Base-by-base conservation (phyloP, 2,329 filamentous ascomycete species). In the Dactylellina parvicollis region DNA sequence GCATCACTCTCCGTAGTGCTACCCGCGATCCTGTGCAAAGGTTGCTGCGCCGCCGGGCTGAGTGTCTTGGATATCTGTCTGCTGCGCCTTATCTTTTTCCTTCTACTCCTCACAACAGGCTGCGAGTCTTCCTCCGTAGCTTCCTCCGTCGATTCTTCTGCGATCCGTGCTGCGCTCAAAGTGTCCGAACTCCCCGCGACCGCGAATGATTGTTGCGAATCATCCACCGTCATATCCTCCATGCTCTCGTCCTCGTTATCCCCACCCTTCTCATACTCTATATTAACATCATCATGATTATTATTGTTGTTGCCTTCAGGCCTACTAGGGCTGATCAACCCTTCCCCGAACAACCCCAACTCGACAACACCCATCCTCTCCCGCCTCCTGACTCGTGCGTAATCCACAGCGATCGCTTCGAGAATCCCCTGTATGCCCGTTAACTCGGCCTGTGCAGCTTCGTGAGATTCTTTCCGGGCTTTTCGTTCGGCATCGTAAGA, bases 121-220 rank as follows among this genome's bases (percentile, higher is more conserved):
- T 42, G 18, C 14, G 62, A 67, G 24, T 67, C 62, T 24, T 67
- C 62, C n/a, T 67, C 62, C 2, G 52, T 59, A 26, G 52, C 54
- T 18, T 59, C 42, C 26, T 56, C 52, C 1, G 22, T 42, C 12
- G 12, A 20, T 18, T 56, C 52, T 56, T 56, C 32, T 20, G 18
- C 4, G 3, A 34, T 9, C 30, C 42, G 30, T 28, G 20, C 18
- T 5, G 42, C 32, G 12, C 44, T 20, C n/a, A 28, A 20, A 2
- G 44, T 46, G 0, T 32, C 42, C 4, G 36, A 14, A 20, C 26
- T 20, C 4, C 44, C 42, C 12, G 16, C 24, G 20, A 44, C 47
- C 14, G 22, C 54, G 24, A 59, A 52, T 9, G 50, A 16, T 40
- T n/a, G 26, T 24, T 66, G 61, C 16, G 61, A 66, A 57, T 57